Base-by-base conservation (phyloP, 1,284 basidiomycete genomes). In the Papiliotrema nemorosa region DNA sequence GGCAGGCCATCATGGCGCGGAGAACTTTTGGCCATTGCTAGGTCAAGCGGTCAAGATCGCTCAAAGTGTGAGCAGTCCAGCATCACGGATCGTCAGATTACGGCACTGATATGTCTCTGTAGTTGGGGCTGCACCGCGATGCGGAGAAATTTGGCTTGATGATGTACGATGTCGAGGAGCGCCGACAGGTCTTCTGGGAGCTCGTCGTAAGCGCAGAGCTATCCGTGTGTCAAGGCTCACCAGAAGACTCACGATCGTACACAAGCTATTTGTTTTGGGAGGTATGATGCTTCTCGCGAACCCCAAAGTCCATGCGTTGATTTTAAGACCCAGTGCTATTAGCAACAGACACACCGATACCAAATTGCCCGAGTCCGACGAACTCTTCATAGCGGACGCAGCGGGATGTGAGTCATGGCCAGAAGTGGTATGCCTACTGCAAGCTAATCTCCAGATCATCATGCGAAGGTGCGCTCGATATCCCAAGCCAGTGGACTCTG, bases 61-160 rank as follows among this genome's bases (percentile, higher is more conserved):
- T 5, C 62, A 67, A 36, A 66, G 67, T 29, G 70, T 72, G 43
- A n/a, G n/a, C n/a, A 49, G 66, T 16, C 3, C 13, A 13, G 3
- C 37, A 20, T n/a, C 5, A 22, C 13, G 20, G 16, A 14, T 26
- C 36, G 18, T 10, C 20, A 5, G 50, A 56, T 55, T 45, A 58
- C 13, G 13, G n/a, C 10, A 22, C 26, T 16, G 25, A 16, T 25
- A 9, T 9, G 10, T 33, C 31, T 10, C 16, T 9, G 20, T 40
- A 70, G 69, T 62, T 75, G 25, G 73, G 73, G 2, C 51, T 75
- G 3, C 72, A 75, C 56, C 65, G 73, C 5, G 72, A 75, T 52
- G 73, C 71, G n/a, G 51, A 62, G 14, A 48, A 55, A 1, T 75
- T 71, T 38, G 72, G 67, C 6, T 55, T 75, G 5, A 69, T 69